Evolutionary conservation across 139 green algal genomes (phyloP), one percentile per base, ranked within the genome.

Genomic region (Chlorella sp.): DNA sequence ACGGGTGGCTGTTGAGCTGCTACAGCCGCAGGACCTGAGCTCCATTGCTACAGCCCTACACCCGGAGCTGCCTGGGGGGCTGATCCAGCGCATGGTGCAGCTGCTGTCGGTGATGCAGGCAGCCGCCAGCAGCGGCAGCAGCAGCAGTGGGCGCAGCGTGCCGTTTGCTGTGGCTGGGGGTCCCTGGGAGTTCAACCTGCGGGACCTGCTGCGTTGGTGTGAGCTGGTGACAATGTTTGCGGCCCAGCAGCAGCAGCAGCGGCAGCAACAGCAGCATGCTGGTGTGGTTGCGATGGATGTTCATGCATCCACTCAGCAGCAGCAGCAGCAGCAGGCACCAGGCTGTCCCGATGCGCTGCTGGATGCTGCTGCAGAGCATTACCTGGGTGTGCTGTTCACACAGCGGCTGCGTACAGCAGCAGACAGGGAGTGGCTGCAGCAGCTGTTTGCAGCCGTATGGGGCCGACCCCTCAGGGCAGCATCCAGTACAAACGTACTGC

Each of bases 141-240:
- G n/a, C n/a, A 64, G 27, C 5, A 24, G 10, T 2, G 6, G n/a
- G 26, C n/a, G 31, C 2, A 51, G 29, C 24, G 4, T 27, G 55
- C 22, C 14, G 17, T 96, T 97, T 81, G 93, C 82, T 0, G 68
- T 72, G 0, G 74, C 82, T 5, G 95, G 95, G 0, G 91, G 92
- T 1, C 95, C 95, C 10, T 99, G 93, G 92, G 96, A 99, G 77
- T 99, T 99, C 87, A 99, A 99, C 79, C 83, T 99, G 73, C 88
- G 96, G 0, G 96, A 99, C 76, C 80, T 99, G 63, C 83, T 98
- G 75, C 84, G 96, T 31, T 99, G 95, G 95, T 97, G 92, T 35
- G 79, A 96, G 23, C 83, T 99, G 49, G 74, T 91, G 26, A 78
- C 4, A 23, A 23, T 35, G 33, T 0, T 32, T 42, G 31, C 35